Evolutionary conservation across 768 basidiomycete species (phyloP), one percentile per base, ranked within the genome.

Genomic region (Agaricus bisporus): DNA sequence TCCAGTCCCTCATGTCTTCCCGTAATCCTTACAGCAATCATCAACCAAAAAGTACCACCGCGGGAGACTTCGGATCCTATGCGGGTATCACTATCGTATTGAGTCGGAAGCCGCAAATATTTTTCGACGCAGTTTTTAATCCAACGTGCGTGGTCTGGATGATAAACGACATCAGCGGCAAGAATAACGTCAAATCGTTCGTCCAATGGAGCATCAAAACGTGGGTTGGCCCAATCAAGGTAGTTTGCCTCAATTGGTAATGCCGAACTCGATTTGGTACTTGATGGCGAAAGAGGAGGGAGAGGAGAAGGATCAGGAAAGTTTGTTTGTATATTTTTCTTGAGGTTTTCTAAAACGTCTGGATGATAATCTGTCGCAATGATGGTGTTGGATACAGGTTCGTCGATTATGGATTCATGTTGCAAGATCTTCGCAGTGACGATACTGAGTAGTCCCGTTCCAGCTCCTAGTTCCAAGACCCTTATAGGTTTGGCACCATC

Each of bases 401-500:
- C 8, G 32, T 11, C 32, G 32, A 11, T 6, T 3, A 11, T 11
- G 8, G 32, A 32, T 32, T 32, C 32, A 7, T 32, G 4, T 32
- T 32, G 32, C 8, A 80, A 64, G 14, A 62, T 51, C 56, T 66
- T 82, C 1, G 81, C 79, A 1, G 75, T 70, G 10, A 80, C 73
- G 57, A 94, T 84, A 58, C 88, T 88, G n/a, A 92, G 75, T 51
- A 92, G 70, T 4, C 91, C 91, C 0, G 91, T 93, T 3, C 91
- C 91, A 0, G 88, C 87, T 5, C 91, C 90, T n/a, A 94, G 76
- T 66, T 94, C 89, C 41, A 93, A 75, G 11, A 92, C 61, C 2
- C 80, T 70, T 1, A 79, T 50, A 7, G 69, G 57, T 48, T 38
- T 22, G 22, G 22, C 49, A 10, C 0, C 17, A 5, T 25, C 22